These are phyloP conservation scores for Clonostachys chloroleuca DNA, from an alignment of 2,329 filamentous ascomycete genomes.

Conservation along the genomic window DNA sequence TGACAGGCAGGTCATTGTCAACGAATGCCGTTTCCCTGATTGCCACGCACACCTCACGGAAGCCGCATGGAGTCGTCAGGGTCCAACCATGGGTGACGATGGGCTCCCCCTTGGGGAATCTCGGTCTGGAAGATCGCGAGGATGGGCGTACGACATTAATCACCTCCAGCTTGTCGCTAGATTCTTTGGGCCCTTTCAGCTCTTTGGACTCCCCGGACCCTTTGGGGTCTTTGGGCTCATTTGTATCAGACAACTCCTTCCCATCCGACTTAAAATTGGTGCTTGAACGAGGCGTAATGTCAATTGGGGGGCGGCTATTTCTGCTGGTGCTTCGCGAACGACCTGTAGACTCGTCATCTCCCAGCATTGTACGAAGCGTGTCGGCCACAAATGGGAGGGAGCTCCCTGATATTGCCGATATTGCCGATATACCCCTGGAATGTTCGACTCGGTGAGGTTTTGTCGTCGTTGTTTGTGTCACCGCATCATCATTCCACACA, in stretches of 20 bases:
- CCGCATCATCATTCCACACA: conserved; percentile 75
- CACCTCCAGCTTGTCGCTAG: conserved; percentile 23
- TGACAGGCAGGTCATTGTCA: conserved; percentile 72
- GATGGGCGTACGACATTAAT: conserved; percentile 9
- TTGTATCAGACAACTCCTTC: too few relatives aligned
- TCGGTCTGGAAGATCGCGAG: conserved; percentile 12
- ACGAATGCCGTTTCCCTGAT: conserved; percentile 77
- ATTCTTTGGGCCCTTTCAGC: conserved; percentile 20
- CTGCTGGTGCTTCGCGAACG: conserved; percentile 34
- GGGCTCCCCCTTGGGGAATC: conserved; percentile 55
- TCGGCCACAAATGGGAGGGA: conserved; percentile 39
- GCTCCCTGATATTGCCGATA: conserved; percentile 36
- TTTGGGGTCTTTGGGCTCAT: too few relatives aligned
- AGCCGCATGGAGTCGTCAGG: conserved; percentile 78
- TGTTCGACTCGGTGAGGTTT: conserved; percentile 37
- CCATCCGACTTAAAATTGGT: too few relatives aligned
- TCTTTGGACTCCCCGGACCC: too few relatives aligned
- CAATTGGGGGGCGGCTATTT: conserved; percentile 15
- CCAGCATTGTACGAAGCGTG: conserved; percentile 25
- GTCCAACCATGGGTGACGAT: conserved; percentile 82
- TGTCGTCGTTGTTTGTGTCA: conserved; percentile 22
- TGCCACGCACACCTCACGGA: conserved; percentile 79
- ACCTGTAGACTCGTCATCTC: conserved; percentile 14
- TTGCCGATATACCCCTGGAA: conserved; percentile 37
- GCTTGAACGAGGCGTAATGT: too few relatives aligned